Conservation (phyloP, 2,329 filamentous ascomycete species). For the Cytospora piceicola region DNA sequence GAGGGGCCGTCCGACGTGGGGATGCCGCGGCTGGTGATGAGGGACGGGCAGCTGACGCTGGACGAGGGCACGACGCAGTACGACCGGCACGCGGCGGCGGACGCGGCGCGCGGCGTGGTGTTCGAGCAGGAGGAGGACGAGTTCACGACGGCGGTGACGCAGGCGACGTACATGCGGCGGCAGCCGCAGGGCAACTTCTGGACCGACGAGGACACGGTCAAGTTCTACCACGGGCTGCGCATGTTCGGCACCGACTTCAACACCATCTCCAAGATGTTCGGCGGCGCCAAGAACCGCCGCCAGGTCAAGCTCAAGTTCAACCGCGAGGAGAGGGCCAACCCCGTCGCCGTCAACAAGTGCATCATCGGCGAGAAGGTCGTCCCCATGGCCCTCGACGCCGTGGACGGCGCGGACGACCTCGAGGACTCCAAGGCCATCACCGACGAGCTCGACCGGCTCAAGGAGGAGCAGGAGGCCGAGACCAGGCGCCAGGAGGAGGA, state of each 20-base stretch:
- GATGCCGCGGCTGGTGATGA: slow-evolving; percentile 60
- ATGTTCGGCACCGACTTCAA: slow-evolving; percentile 85
- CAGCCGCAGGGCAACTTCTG: slow-evolving; percentile 71
- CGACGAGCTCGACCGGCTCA: slow-evolving; percentile 52
- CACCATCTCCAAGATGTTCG: slow-evolving; percentile 78
- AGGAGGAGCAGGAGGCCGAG: slow-evolving; percentile 50
- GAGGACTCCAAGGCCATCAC: slow-evolving; percentile 62
- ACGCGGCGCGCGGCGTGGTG: slow-evolving; percentile 53
- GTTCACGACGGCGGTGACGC: slow-evolving; percentile 72
- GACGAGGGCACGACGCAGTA: slow-evolving; percentile 70
- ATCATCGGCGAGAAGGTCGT: slow-evolving; percentile 64
- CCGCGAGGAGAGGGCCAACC: slow-evolving; percentile 72
- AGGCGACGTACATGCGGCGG: slow-evolving; percentile 64
- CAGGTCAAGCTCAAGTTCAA: slow-evolving; percentile 84
- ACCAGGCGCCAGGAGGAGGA: slow-evolving; percentile 52
- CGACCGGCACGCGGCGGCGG: slow-evolving; percentile 68
- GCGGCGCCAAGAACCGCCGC: slow-evolving; percentile 65
- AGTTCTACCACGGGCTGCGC: slow-evolving; percentile 74
- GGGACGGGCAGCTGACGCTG: slow-evolving; percentile 74
- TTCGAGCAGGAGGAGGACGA: slow-evolving; percentile 77
- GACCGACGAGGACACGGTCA: slow-evolving; percentile 71
- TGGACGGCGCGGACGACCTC: slow-evolving; percentile 56
- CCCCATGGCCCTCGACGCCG: slow-evolving; percentile 64
- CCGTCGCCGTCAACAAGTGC: slow-evolving; percentile 64
- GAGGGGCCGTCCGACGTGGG: slow-evolving; percentile 34